Base-by-base conservation (phyloP, 495 filamentous ascomycete genomes). In the Coniosporium apollinis region DNA sequence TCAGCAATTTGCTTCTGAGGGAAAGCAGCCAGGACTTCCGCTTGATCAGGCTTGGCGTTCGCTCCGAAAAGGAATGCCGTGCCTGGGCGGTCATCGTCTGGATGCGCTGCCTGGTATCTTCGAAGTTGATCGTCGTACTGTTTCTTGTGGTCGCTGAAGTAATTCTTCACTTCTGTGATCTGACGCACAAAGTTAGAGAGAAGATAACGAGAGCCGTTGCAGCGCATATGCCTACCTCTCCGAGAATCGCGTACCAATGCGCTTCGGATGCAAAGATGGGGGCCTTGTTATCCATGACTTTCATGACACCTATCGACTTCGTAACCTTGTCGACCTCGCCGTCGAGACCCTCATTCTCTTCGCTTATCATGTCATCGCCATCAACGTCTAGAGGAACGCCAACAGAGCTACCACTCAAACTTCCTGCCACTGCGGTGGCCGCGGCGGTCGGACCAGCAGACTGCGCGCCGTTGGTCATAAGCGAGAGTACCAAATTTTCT, bases 91-190 rank as follows among this genome's bases (percentile, higher is more conserved):
- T 37, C 38, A 21, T 55, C 55, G 24, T 52, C 55, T 16, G 66
- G 65, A 40, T 70, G 76, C 22, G 70, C 64, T 15, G 68, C 70
- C 48, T 78, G 72, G 36, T 85, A 67, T 48, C 74, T 69, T 54
- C 36, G 39, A 24, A 59, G 47, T 40, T 79, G 77, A 22, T 74
- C 71, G 41, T 78, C 72, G 30, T 69, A 66, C 40, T 77, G 71
- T 43, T 78, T 76, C 45, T 73, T 76, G 51, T 79, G 76, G 26
- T 71, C 66, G 13, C 51, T 38, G 47, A 89, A 97, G 56, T 82
- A 94, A 54, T 76, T 85, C 47, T 83, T 85, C 22, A 97, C 87
- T 63, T 97, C 89, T 18, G 81, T 62, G 38, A 97, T 92, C 77
- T 84, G 39, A 30, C n/a, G 17, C n/a, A 11, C 10, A 19, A 34